Evolutionary conservation across 2,329 filamentous ascomycete species (phyloP), one percentile per base, ranked within the genome.

Genomic region (Pseudogymnoascus sp.): DNA sequence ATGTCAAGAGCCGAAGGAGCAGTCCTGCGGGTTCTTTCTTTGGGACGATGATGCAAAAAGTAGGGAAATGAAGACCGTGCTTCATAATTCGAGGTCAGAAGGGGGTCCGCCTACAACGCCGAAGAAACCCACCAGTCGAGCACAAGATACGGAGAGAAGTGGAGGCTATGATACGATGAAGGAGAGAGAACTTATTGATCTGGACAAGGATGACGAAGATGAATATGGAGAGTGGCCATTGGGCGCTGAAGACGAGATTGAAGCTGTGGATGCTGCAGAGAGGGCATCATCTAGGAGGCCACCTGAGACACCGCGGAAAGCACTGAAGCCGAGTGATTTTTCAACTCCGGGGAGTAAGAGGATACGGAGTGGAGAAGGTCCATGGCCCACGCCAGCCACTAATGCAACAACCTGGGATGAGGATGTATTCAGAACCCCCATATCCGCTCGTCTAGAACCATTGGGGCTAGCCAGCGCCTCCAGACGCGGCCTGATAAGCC

Each of bases 11-110:
- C 68, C 74, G n/a, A 71, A 73, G 31, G 68, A 74, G n/a, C 66
- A 68, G 60, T 74, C 76, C 21, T 87, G 84, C 68, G 75, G 75
- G 0, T 84, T 87, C 73, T 87, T 85, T 66, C 71, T 87, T 0
- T 86, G 83, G 82, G 76, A 81, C 6, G 78, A 82, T 12, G 79
- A 84, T 46, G 84, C 84, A 0, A 73, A 75, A 44, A 64, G 68
- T 16, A 75, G 83, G 61, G 81, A 83, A 70, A 72, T 75, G 60
- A 70, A 70, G 11, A 77, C 78, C 8, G 72, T 83, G 18, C 63
- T 80, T 62, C 76, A 70, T 63, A 81, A 81, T 67, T 75, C 77
- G 37, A 74, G 76, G 63, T 79, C 73, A n/a, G 81, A 83, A 59
- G 59, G 44, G 12, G 37, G 59, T 10, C 34, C 34, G 21, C 16